Evolutionary conservation across 495 filamentous ascomycete genomes (phyloP), one percentile per base, ranked within the genome.

Genomic region (Penicillium chermesinum): DNA sequence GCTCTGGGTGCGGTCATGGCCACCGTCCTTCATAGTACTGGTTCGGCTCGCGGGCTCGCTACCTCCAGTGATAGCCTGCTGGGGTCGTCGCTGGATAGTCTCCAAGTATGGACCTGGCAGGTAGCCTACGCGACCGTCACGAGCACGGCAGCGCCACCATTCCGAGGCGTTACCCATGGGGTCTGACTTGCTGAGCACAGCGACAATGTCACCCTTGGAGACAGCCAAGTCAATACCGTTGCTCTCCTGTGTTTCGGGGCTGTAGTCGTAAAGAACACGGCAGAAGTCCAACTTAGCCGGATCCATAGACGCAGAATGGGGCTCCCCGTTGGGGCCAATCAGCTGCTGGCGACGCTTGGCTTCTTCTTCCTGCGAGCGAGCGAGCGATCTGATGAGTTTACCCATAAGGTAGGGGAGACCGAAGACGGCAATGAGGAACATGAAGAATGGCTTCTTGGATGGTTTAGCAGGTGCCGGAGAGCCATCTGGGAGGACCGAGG

Each of bases 61-160:
- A 46, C 79, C 68, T 34, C 66, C 57, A 0, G 70, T 71, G 43
- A 76, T 69, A 15, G 70, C 73, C 38, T 82, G 74, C 55, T 76
- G 80, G 30, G 82, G 83, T 63, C 83, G 82, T 52, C 86, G 74
- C 58, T 85, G 79, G 48, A 94, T 86, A 6, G 82, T 77, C 70
- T 95, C 90, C 41, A 99, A 76, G 69, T 96, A 99, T 0, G 87
- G 85, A 2, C 83, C 78, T 5, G 93, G 93, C 9, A 99, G 75
- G 61, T 96, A 99, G 2, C 93, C 93, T 39, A 96, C 83, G 15
- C 88, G 74, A 14, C 89, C 89, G 62, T 97, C 90, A 40, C 94
- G 75, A n/a, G 91, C 87, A 46, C 93, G 77, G 68, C 93, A 99
- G 48, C 86, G 82, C 93, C 93, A 99, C 93, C 93, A 99, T 62